Evolutionary conservation across 345 rosid species (phyloP), one percentile per base, ranked within the genome.

Genomic region (Gossypium herbaceum): DNA sequence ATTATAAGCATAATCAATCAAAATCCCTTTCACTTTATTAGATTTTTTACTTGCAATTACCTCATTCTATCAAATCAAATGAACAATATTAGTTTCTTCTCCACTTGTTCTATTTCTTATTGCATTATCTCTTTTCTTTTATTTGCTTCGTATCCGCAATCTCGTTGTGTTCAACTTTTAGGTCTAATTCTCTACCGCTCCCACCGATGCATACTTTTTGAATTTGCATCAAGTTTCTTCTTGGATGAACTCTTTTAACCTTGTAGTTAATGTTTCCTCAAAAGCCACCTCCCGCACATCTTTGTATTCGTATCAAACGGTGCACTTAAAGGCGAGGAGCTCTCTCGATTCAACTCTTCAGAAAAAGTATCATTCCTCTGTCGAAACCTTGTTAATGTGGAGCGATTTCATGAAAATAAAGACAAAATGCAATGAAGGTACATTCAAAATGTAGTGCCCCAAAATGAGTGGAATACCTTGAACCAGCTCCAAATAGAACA

Each of bases 51-150:
- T 57, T 3, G 88, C 85, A 69, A 77, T 54, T 57, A 82, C 84
- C 59, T 84, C 85, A 3, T 63, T 81, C 71, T 89, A 88, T 5
- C 90, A 87, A 45, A 89, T 72, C 62, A 89, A 61, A 58, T 89
- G 89, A 22, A 89, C 87, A 2, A 79, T 74, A 2, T 90, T 82
- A 0, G 48, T 85, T 25, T 55, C 86, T 25, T 47, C 25, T 88
- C 82, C 17, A 88, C 73, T 27, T 59, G 64, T 59, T 80, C 80
- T 48, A 83, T 77, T 66, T 81, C 82, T 41, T 34, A 59, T 54
- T 75, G 19, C n/a, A 70, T 67, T 2, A 52, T 50, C 79, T 81
- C 82, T 15, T 45, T 29, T 15, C 20, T 61, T 61, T 45, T 0
- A 0, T 1, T 4, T 12, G 19, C 27, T 57, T 45, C 3, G 50